These are phyloP conservation scores for Beta macrorhiza DNA, from an alignment of 179 eudicot genomes.

Conservation along the genomic window DNA sequence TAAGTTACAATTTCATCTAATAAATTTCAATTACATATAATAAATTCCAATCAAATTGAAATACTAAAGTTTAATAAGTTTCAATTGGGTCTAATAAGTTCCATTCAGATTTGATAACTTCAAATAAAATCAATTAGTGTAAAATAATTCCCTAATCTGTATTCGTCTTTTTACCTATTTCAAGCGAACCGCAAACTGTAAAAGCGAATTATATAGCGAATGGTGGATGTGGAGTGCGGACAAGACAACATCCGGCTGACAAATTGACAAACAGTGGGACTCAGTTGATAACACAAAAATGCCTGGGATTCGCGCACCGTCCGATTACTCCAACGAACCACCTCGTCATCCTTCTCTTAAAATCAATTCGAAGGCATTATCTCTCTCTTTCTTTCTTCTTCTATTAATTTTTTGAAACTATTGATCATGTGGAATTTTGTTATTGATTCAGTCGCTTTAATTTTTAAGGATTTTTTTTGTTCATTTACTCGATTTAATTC, in stretches of 20 bases:
- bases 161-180: too few relatives aligned
- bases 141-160: too few relatives aligned
- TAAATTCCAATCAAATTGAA: too few relatives aligned
- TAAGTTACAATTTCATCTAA: too few relatives aligned
- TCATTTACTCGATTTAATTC: background rate
- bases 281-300: conserved; percentile 29
- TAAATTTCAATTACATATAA: too few relatives aligned
- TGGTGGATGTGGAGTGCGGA: too few relatives aligned
- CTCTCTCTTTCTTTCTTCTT: background rate
- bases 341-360: conserved; percentile 68
- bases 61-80: too few relatives aligned
- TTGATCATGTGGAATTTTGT: background rate
- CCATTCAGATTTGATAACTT: too few relatives aligned
- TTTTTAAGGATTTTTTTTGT: background rate
- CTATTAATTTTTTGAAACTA: background rate
- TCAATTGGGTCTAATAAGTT: too few relatives aligned
- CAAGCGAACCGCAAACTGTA: too few relatives aligned
- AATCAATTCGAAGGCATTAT: conserved; percentile 70
- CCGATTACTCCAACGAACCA: conserved; percentile 75
- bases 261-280: background rate
- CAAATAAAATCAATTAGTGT: too few relatives aligned
- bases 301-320: conserved; percentile 83
- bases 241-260: background rate
- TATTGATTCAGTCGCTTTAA: background rate
- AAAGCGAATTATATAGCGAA: too few relatives aligned